phyloP scores from a whole-genome alignment of 495 filamentous ascomycete species.

The Penicillium atrosanguineum region DNA sequence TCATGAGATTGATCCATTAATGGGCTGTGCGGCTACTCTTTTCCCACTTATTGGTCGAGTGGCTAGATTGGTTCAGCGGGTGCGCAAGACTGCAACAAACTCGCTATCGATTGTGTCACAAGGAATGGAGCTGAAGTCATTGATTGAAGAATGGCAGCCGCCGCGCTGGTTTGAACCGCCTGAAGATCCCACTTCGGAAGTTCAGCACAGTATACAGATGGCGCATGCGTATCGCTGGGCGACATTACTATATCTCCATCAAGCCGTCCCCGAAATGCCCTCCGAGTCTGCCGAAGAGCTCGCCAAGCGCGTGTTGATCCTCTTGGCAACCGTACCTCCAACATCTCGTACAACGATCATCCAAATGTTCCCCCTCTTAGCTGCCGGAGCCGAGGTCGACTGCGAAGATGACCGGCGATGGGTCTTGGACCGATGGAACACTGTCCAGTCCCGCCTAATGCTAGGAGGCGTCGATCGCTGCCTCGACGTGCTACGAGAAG shows the following conservation, averaged over 20 bases:
- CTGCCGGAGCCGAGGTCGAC: constrained; percentile 66
- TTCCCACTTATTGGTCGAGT: constrained; percentile 73
- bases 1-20: constrained; percentile 68
- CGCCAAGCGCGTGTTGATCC: constrained; percentile 59
- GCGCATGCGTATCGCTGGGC: constrained; percentile 78
- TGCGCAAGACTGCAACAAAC: constrained; percentile 57
- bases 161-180: constrained; percentile 57
- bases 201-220: constrained; percentile 67
- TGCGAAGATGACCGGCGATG: constrained; percentile 63
- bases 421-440: constrained; percentile 64
- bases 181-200: constrained; percentile 63
- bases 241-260: constrained; percentile 71
- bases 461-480: constrained; percentile 72
- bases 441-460: constrained; percentile 62
- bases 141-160: constrained; percentile 63
- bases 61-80: constrained; percentile 64
- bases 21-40: constrained; percentile 70
- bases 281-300: constrained; percentile 55
- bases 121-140: constrained; percentile 62
- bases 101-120: constrained; percentile 60
- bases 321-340: constrained; percentile 62
- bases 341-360: constrained; percentile 66
- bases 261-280: constrained; percentile 74
- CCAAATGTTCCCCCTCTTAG: constrained; percentile 74
- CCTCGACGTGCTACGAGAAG: constrained; percentile 72